Evolutionary conservation across 2,329 filamentous ascomycete species (phyloP).

Genomic region (Apiospora koreana): DNA sequence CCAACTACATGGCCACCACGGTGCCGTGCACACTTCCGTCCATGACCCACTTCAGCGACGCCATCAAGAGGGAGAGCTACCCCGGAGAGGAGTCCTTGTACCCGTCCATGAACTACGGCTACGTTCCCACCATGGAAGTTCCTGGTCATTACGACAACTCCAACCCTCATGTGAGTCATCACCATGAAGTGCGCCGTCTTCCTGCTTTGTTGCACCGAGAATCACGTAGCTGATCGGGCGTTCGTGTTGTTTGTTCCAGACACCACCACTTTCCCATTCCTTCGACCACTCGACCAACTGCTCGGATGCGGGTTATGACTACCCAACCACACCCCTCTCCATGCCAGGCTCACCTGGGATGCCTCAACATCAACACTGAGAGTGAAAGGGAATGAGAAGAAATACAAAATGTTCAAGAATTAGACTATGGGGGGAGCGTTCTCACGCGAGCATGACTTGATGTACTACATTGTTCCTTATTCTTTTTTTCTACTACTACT

Average conservation of each 20-base stretch:
- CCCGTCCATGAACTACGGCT: constrained; percentile 68
- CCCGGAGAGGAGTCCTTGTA: constrained; percentile 58
- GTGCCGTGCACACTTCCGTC: constrained; percentile 63
- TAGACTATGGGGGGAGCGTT: neutral
- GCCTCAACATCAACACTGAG: constrained; percentile 27
- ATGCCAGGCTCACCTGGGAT: constrained; percentile 68
- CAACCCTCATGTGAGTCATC: constrained; percentile 71
- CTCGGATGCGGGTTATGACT: constrained; percentile 63
- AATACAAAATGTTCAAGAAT: neutral
- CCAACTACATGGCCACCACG: constrained; percentile 57
- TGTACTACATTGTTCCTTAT: neutral
- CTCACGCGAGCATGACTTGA: constrained; percentile 10
- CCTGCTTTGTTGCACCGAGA: constrained; percentile 36
- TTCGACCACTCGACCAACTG: constrained; percentile 68
- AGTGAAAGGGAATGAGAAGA: neutral
- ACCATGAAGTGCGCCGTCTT: constrained; percentile 42
- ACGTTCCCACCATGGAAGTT: constrained; percentile 66
- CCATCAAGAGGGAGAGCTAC: constrained; percentile 67
- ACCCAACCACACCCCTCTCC: constrained; percentile 72
- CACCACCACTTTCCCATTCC: constrained; percentile 74
- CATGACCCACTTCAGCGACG: constrained; percentile 63
- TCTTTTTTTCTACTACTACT: neutral
- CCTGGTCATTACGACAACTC: constrained; percentile 65
- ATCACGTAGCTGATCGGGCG: constrained; percentile 49
- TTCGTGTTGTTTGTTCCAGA: constrained; percentile 50